Evolutionary conservation across 2,329 filamentous ascomycete species (phyloP).

Genomic region (Alternaria ventricosa): DNA sequence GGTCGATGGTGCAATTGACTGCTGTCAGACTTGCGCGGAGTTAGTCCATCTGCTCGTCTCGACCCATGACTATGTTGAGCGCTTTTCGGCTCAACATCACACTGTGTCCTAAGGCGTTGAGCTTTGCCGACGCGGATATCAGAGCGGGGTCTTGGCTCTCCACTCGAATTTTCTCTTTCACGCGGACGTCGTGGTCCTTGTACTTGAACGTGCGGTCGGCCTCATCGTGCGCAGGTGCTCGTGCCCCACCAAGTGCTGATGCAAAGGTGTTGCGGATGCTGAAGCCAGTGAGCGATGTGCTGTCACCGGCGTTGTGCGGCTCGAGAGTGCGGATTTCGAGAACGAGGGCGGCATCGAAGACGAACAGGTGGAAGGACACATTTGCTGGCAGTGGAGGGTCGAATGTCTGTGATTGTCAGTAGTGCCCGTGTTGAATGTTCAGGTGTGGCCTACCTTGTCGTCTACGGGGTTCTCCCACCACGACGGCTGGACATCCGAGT

Average conservation of each 20-base stretch:
- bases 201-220: slow-evolving; percentile 77
- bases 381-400: slow-evolving; percentile 67
- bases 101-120: slow-evolving; percentile 77
- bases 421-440: not conserved
- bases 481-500: slow-evolving; percentile 55
- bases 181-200: slow-evolving; percentile 74
- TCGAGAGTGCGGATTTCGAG: slow-evolving; percentile 74
- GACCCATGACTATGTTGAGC: slow-evolving; percentile 78
- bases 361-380: slow-evolving; percentile 73
- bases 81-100: slow-evolving; percentile 74
- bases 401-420: slow-evolving; percentile 56
- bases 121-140: slow-evolving; percentile 82
- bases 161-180: slow-evolving; percentile 87
- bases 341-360: slow-evolving; percentile 62
- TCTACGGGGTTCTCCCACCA: slow-evolving; percentile 65
- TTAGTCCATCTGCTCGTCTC: slow-evolving; percentile 52
- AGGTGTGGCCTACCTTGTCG: slow-evolving; percentile 60
- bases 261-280: slow-evolving; percentile 64
- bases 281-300: slow-evolving; percentile 51
- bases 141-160: slow-evolving; percentile 89
- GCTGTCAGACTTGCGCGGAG: slow-evolving; percentile 18
- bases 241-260: slow-evolving; percentile 52
- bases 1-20: slow-evolving; percentile 13
- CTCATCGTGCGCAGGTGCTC: slow-evolving; percentile 63
- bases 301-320: slow-evolving; percentile 48